These are phyloP conservation scores for Mycena albidolilacea DNA, from an alignment of 768 basidiomycete species.

Conservation along the genomic window DNA sequence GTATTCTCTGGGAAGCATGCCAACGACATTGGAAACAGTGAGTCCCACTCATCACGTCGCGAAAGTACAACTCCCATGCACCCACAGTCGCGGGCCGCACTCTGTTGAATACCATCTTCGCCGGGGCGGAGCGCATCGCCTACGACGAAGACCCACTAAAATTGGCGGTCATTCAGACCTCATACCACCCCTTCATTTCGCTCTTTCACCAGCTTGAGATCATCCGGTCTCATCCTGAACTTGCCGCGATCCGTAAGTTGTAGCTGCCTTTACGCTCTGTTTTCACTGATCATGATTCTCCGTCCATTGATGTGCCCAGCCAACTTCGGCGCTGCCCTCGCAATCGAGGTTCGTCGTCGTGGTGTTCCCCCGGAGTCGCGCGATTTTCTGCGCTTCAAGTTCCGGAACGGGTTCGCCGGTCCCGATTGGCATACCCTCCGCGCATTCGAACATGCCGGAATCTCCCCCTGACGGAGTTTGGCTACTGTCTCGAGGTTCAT, in stretches of 20 bases:
- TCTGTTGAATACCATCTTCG: slow-evolving; percentile 78
- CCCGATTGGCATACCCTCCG: slow-evolving; percentile 74
- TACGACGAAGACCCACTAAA: slow-evolving; percentile 86
- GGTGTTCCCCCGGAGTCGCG: slow-evolving; percentile 81
- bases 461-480: slow-evolving; percentile 88
- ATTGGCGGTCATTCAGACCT: slow-evolving; percentile 82
- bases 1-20: slow-evolving; percentile 78
- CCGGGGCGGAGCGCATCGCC: slow-evolving; percentile 81
- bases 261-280: neutral
- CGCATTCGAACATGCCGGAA: slow-evolving; percentile 83
- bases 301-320: slow-evolving; percentile 55
- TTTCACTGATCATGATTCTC: too few relatives aligned
- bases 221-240: slow-evolving; percentile 67
- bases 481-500: slow-evolving; percentile 83
- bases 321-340: slow-evolving; percentile 80
- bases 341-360: slow-evolving; percentile 80
- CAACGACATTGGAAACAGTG: slow-evolving; percentile 84
- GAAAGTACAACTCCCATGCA: too few relatives aligned
- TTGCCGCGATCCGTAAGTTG: slow-evolving; percentile 75
- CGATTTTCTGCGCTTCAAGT: slow-evolving; percentile 87
- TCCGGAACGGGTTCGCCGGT: slow-evolving; percentile 81
- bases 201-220: slow-evolving; percentile 86
- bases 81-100: slow-evolving; percentile 85
- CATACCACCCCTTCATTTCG: slow-evolving; percentile 93
- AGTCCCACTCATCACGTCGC: slow-evolving; percentile 46